These are phyloP conservation scores for Cutaneotrichosporon sp. DNA, from an alignment of 1,284 basidiomycete genomes.

Conservation along the genomic window DNA sequence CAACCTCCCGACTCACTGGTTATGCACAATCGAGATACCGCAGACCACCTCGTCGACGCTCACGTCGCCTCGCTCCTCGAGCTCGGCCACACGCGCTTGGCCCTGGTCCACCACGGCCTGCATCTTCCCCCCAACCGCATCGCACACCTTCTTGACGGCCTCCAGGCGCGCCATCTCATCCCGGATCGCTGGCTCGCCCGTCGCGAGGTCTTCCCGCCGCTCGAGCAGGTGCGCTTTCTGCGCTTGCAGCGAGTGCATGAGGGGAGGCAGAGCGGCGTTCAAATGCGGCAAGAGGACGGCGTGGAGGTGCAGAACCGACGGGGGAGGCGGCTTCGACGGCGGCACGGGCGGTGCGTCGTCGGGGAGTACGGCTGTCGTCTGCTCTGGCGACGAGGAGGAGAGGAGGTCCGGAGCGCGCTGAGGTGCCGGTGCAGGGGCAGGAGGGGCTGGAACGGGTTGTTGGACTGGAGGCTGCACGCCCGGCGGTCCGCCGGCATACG, in stretches of 20 bases:
- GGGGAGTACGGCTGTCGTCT: conserved; percentile 38
- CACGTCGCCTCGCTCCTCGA: conserved; percentile 57
- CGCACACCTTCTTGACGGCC: conserved; percentile 90
- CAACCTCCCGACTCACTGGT: conserved; percentile 73
- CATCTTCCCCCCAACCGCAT: conserved; percentile 65
- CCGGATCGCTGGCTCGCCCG: conserved; percentile 83
- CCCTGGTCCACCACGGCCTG: conserved; percentile 60
- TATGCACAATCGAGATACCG: conserved; percentile 88
- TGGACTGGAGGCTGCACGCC: too few species aligned
- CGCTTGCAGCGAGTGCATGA: conserved; percentile 61
- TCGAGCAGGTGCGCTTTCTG: conserved; percentile 72
- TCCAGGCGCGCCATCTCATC: conserved; percentile 95
- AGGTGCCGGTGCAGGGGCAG: conserved; percentile 30
- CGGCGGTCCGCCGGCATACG: too few species aligned
- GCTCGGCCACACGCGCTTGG: conserved; percentile 62
- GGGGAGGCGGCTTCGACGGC: conserved; percentile 64
- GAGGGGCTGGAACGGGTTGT: conserved; percentile 21
- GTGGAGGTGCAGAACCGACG: conserved; percentile 78
- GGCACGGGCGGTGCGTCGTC: conserved; percentile 66
- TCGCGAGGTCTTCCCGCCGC: conserved; percentile 74
- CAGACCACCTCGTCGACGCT: conserved; percentile 88
- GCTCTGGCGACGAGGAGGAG: conserved; percentile 39
- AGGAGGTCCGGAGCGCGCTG: conserved; percentile 15
- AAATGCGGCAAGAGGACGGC: conserved; percentile 71
- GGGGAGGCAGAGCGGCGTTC: conserved; percentile 60